phyloP scores from a whole-genome alignment of 176 grass and related monocot genomes.

The Carex pumila region DNA sequence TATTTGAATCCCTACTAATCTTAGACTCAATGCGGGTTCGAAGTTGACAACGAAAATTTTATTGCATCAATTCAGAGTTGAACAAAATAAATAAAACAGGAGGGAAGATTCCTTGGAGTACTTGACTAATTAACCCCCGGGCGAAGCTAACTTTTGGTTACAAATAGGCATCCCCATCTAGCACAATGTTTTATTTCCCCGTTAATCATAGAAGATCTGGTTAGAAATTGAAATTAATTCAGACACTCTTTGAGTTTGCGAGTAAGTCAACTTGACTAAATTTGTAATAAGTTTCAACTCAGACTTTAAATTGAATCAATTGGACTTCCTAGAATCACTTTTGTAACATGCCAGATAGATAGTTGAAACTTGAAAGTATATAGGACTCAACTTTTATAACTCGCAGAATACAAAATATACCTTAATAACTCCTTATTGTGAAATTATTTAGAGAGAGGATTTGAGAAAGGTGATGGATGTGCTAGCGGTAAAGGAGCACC shows the following conservation, averaged over 20 bases:
- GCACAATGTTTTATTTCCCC: neutral
- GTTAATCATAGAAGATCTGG: neutral
- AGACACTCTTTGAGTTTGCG: neutral
- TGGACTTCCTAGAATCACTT: neutral
- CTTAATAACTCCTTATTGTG: neutral
- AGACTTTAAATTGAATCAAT: neutral
- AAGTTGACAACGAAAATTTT: neutral
- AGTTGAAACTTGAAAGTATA: neutral
- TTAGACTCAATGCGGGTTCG: neutral
- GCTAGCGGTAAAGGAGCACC: slow-evolving; percentile 68
- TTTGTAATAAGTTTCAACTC: neutral
- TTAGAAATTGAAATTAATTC: neutral
- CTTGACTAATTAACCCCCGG: neutral
- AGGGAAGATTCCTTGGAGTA: neutral
- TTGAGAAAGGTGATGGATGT: slow-evolving; percentile 87
- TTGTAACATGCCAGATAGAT: neutral
- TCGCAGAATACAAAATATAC: neutral
- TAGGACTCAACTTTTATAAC: neutral
- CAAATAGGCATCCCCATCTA: neutral
- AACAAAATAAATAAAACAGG: neutral
- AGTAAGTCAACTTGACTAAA: neutral
- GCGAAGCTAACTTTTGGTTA: neutral
- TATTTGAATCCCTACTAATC: neutral
- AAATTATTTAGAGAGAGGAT: slow-evolving; percentile 53
- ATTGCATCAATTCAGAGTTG: neutral